These are phyloP conservation scores for Amborella trichopoda DNA, from an alignment of 164 flowering plant species.

Conservation along the genomic window DNA sequence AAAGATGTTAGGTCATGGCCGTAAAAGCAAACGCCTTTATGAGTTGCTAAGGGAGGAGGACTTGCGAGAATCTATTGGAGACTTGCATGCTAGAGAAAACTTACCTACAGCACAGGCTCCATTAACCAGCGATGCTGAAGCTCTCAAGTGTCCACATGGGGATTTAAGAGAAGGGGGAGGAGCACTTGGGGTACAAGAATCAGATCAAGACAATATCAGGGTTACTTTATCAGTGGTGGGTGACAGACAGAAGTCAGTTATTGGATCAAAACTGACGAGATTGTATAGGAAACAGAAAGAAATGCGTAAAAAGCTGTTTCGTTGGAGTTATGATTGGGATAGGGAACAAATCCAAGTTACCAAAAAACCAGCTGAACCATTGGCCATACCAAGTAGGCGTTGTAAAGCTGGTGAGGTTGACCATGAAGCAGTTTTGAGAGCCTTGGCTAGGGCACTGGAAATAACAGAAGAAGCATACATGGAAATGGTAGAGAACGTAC, in stretches of 20 bases:
- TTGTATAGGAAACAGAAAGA: constrained; percentile 49
- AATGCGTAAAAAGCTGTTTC: constrained; percentile 48
- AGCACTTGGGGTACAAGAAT: constrained; percentile 12
- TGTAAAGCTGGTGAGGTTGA: constrained; percentile 40
- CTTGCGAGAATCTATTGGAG: constrained; percentile 2
- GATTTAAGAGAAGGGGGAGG: constrained; percentile 21
- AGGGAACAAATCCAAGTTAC: constrained; percentile 29
- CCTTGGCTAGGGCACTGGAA: constrained; percentile 47
- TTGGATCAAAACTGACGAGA: constrained; percentile 35
- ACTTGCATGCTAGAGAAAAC: constrained; percentile 10
- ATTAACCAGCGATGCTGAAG: constrained; percentile 12
- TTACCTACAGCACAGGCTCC: constrained; percentile 14
- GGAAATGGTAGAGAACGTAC: constrained; percentile 45
- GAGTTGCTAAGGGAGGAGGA: constrained; percentile 50
- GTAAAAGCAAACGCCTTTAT: constrained; percentile 45
- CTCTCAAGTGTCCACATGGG: constrained; percentile 20
- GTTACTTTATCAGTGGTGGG: constrained; percentile 14
- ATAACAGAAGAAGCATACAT: constrained; percentile 47
- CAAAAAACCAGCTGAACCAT: constrained; percentile 19
- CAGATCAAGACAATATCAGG: constrained; percentile 6
- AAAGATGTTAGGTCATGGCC: constrained; percentile 27
- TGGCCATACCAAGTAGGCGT: constrained; percentile 28
- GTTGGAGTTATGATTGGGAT: constrained; percentile 70
- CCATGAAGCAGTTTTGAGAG: constrained; percentile 45
- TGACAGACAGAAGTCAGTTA: constrained; percentile 23